A percentile compares a stretch with the other conserved stretches of the same genome.
phyloP scores from a whole-genome alignment of 225 moss, liverwort and hornwort species.

The Antitrichia curtipendula region DNA sequence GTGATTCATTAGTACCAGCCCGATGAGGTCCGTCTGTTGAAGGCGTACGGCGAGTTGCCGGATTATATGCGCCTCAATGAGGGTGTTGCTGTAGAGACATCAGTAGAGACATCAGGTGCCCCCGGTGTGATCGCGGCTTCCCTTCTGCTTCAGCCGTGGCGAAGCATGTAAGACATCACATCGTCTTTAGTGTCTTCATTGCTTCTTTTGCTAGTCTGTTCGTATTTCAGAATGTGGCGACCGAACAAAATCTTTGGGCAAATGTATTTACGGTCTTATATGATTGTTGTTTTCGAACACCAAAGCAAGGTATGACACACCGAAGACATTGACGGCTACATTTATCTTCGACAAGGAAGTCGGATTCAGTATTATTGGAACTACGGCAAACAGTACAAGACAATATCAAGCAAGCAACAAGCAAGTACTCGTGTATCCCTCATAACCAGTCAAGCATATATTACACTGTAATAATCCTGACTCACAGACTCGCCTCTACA shows the following conservation, averaged over 20 bases:
- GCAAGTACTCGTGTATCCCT: too few relatives aligned
- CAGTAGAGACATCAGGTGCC: background rate
- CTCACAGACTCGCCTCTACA: too few relatives aligned
- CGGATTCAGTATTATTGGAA: background rate
- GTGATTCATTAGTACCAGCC: too few relatives aligned
- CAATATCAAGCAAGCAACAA: too few relatives aligned
- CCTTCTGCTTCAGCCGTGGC: conserved; percentile 7
- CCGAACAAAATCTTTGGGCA: background rate
- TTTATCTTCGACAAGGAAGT: background rate
- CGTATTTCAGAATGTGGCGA: background rate
- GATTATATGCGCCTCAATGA: too few relatives aligned
- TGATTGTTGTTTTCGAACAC: background rate
- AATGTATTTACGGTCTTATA: background rate
- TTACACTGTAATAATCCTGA: too few relatives aligned
- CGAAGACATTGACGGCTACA: background rate
- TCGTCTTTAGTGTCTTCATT: background rate
- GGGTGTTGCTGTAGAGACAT: too few relatives aligned
- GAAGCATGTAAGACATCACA: conserved; percentile 9
- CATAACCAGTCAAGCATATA: too few relatives aligned
- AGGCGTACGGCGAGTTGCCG: too few relatives aligned
- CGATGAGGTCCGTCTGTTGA: too few relatives aligned
- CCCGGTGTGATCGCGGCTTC: conserved; percentile 2
- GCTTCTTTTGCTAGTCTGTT: background rate
- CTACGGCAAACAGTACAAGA: too few relatives aligned
- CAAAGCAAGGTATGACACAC: background rate